Base-by-base conservation (phyloP, 306 rosid species). In the Quillaja saponaria region DNA sequence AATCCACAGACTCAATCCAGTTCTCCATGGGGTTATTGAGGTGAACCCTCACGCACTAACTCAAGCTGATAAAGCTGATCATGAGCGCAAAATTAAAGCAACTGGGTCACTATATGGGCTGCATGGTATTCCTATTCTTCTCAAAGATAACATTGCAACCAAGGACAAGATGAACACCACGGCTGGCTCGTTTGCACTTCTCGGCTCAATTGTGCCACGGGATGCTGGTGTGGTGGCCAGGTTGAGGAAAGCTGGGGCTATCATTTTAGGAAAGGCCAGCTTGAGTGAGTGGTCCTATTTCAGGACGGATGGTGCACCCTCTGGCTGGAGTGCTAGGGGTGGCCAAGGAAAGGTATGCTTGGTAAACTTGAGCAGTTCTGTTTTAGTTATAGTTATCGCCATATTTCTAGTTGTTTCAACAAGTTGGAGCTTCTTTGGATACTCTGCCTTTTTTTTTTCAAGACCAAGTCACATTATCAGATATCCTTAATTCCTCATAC, bases 91-190 rank as follows among this genome's bases (percentile, higher is more conserved):
- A 17, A 41, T 34, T 5, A 71, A 57, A 57, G 13, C 47, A 9
- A 13, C 44, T 8, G 33, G 63, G 0, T 14, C 76, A 15, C 49
- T 77, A 35, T 17, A 81, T 17, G 14, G 16, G 8, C 41, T 88
- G 37, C 87, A 88, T 64, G 96, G 96, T 7, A 80, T 88, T 34
- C 96, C 92, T 0, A 58, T 82, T 55, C 66, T 85, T 70, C 8
- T 88, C 7, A 88, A 88, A 66, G 96, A 88, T 12, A 88, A 56
- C 10, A 88, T 81, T 14, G 87, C 85, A 12, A 88, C 84, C 13
- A 85, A 83, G 68, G 96, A 88, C 51, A 81, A 81, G 67, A 3
- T 85, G 28, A 88, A 85, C 59, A 88, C 87, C 6, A 85, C 87
- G 4, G 82, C 82, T 21, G 92, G 92, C 0, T 88, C 96, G 2